These are phyloP conservation scores for Mycosphaerella sp. DNA, from an alignment of 2,329 filamentous ascomycete species.

Conservation along the genomic window DNA sequence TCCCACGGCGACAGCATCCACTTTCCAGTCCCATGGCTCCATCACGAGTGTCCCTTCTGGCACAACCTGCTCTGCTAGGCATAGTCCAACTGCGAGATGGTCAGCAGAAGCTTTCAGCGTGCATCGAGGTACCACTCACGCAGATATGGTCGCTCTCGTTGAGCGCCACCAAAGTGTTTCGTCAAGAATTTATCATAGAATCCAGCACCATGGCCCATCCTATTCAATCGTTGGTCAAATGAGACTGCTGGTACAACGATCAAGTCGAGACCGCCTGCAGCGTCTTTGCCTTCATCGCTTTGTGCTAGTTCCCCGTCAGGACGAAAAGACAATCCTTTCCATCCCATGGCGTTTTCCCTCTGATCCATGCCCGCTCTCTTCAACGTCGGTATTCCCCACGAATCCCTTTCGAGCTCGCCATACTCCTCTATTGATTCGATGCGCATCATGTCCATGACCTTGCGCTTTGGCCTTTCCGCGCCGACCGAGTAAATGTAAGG, in stretches of 20 bases:
- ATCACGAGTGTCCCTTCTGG: constrained; percentile 63
- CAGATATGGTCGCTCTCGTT: constrained; percentile 50
- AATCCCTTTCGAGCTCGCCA: constrained; percentile 66
- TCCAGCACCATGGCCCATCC: constrained; percentile 89
- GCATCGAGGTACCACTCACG: constrained; percentile 41
- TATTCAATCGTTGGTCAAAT: constrained; percentile 69
- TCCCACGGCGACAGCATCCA: constrained; percentile 55
- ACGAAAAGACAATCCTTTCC: constrained; percentile 44
- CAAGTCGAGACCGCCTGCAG: constrained; percentile 60
- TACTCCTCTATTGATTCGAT: constrained; percentile 70
- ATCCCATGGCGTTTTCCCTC: constrained; percentile 69
- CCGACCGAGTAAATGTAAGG: constrained; percentile 59
- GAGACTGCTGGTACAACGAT: constrained; percentile 90
- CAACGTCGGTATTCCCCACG: constrained; percentile 93
- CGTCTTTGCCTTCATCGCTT: constrained; percentile 17
- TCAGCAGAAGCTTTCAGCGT: background rate
- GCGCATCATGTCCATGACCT: constrained; percentile 93
- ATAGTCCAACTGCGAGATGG: constrained; percentile 60
- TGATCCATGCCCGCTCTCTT: constrained; percentile 56
- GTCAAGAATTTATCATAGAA: constrained; percentile 95
- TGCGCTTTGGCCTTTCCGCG: constrained; percentile 37
- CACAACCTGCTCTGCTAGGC: constrained; percentile 80
- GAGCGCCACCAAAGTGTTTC: constrained; percentile 51
- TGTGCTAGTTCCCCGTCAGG: constrained; percentile 27
- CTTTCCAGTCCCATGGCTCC: constrained; percentile 67